phyloP scores from a whole-genome alignment of 106 monocot genomes.

The Dioscorea zingiberensis region DNA sequence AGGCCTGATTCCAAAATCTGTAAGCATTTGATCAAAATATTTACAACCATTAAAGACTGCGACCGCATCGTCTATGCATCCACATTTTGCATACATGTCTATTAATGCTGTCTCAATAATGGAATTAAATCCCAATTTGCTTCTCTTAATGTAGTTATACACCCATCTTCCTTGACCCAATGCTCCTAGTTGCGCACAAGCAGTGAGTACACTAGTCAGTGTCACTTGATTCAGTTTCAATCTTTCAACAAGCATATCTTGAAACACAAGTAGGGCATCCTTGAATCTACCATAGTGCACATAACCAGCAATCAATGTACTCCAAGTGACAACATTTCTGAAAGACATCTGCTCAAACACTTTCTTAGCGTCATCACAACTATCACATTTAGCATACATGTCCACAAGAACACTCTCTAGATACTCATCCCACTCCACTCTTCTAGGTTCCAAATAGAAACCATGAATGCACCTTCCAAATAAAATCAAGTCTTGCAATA shows the following conservation, averaged over 20 bases:
- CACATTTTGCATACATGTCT: too few species aligned
- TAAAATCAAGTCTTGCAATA: too few species aligned
- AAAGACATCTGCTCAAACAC: too few species aligned
- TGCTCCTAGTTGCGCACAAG: conserved; percentile 38
- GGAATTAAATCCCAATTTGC: too few species aligned
- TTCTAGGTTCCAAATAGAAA: conserved; percentile 10
- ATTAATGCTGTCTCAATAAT: too few species aligned
- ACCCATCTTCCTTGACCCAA: conserved; percentile 26
- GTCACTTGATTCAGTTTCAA: conserved; percentile 14
- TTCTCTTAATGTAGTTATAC: too few species aligned
- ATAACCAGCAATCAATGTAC: conserved; percentile 36
- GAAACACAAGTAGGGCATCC: conserved; percentile 19
- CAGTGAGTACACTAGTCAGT: conserved; percentile 20
- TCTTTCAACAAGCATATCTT: too few species aligned
- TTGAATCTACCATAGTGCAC: conserved; percentile 10
- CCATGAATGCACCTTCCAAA: too few species aligned
- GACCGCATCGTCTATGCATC: too few species aligned
- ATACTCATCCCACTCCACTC: conserved; percentile 19
- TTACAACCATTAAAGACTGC: too few species aligned
- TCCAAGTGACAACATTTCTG: conserved; percentile 34
- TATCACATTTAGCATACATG: conserved; percentile 21
- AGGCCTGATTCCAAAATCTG: too few species aligned
- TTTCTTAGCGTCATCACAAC: conserved; percentile 10
- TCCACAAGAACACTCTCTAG: conserved; percentile 14
- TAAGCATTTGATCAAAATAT: too few species aligned